Evolutionary conservation across 441 rosid species (phyloP).

Genomic region (Arabidopsis lyrata): DNA sequence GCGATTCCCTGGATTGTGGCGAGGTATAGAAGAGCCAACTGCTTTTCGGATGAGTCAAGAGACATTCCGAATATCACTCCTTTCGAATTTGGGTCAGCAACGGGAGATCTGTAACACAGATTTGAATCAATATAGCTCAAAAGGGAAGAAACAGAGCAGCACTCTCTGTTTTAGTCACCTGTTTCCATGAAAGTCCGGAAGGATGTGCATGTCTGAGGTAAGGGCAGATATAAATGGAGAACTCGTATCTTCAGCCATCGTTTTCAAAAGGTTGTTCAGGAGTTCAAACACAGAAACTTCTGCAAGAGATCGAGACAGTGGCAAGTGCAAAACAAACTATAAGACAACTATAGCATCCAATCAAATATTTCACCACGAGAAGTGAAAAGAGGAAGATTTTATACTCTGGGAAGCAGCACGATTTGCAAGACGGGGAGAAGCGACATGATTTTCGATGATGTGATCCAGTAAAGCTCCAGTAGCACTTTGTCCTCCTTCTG

Average conservation of each 20-base stretch:
- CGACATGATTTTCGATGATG: conserved; percentile 85
- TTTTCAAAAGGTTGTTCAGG: conserved; percentile 68
- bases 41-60: conserved; percentile 81
- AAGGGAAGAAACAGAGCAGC: conserved; percentile 10
- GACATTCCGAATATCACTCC: conserved; percentile 86
- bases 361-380: conserved; percentile 11
- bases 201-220: conserved; percentile 76
- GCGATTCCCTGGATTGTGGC: conserved; percentile 89
- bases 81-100: conserved; percentile 88
- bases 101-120: conserved; percentile 78
- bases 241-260: conserved; percentile 58
- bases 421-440: conserved; percentile 89
- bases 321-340: neutral
- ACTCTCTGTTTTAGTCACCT: conserved; percentile 52
- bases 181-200: conserved; percentile 96
- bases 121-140: conserved; percentile 34
- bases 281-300: conserved; percentile 81
- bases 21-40: conserved; percentile 83
- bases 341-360: neutral
- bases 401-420: conserved; percentile 90
- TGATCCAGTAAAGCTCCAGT: conserved; percentile 94
- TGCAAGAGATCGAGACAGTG: conserved; percentile 47
- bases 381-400: conserved; percentile 19
- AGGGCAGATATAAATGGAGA: conserved; percentile 86
- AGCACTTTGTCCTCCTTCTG: conserved; percentile 99